A percentile compares a stretch with the other conserved stretches of the same genome.
Conservation (phyloP, 805 yeast species). For the Kodamaea leandrae region DNA sequence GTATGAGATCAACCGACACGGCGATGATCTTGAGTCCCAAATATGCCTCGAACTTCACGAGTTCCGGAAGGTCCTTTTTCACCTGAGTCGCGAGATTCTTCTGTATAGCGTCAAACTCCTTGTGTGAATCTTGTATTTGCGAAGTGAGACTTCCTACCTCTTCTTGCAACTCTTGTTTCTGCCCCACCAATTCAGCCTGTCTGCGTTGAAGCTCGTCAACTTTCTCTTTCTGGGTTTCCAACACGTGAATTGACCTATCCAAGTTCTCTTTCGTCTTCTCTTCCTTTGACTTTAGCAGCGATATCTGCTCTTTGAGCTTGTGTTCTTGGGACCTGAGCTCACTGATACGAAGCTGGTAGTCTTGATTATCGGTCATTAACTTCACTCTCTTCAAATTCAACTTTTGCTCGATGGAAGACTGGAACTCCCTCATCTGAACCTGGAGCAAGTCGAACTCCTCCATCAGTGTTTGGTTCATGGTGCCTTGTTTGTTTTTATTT, state of each 20-base stretch:
- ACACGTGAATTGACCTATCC: constrained; percentile 20
- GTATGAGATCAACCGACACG: constrained; percentile 43
- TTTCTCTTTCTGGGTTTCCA: constrained; percentile 32
- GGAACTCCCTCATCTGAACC: constrained; percentile 37
- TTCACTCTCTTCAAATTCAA: constrained; percentile 31
- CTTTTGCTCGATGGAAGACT: constrained; percentile 34
- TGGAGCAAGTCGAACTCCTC: constrained; percentile 38
- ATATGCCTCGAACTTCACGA: constrained; percentile 48
- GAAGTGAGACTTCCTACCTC: constrained; percentile 33
- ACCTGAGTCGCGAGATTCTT: constrained; percentile 42
- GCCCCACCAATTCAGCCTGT: constrained; percentile 31
- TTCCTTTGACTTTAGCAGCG: constrained; percentile 24
- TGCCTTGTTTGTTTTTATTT: neutral
- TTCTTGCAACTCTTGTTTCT: constrained; percentile 21
- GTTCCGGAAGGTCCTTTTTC: constrained; percentile 50
- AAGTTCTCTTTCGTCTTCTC: constrained; percentile 28
- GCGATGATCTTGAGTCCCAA: constrained; percentile 58
- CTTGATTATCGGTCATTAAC: constrained; percentile 33
- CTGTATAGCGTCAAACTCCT: constrained; percentile 31
- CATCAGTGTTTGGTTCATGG: constrained; percentile 12
- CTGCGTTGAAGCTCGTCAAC: constrained; percentile 34
- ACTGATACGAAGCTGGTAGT: constrained; percentile 27
- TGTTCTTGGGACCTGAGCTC: constrained; percentile 31
- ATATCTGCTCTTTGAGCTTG: constrained; percentile 30
- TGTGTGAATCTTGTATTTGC: constrained; percentile 27